phyloP scores from a whole-genome alignment of 2,329 filamentous ascomycete species.

The Chaetothyriales sp. region DNA sequence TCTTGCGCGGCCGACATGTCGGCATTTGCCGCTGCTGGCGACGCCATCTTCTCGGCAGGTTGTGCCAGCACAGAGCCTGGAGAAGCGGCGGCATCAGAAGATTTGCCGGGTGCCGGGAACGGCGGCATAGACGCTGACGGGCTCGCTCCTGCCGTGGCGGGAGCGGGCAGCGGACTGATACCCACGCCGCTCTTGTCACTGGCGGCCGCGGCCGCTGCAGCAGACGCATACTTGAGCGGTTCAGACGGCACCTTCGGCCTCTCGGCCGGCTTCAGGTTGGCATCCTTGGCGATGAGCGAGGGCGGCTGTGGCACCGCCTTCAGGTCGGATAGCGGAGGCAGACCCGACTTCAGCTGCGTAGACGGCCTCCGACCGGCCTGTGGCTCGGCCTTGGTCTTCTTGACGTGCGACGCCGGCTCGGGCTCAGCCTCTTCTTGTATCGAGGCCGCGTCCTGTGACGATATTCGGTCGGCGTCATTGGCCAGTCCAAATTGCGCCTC shows the following conservation, averaged over 20 bases:
- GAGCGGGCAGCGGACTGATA: constrained; percentile 84
- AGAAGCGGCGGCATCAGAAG: constrained; percentile 48
- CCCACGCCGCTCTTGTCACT: constrained; percentile 79
- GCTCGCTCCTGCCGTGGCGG: constrained; percentile 63
- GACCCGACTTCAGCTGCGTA: constrained; percentile 78
- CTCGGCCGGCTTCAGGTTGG: constrained; percentile 82
- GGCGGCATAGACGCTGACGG: constrained; percentile 34
- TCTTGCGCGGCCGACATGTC: constrained; percentile 29
- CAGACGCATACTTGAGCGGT: constrained; percentile 90
- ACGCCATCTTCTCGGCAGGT: constrained; percentile 30
- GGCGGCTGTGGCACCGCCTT: constrained; percentile 42
- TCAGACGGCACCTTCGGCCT: constrained; percentile 76
- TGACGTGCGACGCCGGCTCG: constrained; percentile 46
- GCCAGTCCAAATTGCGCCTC: constrained; percentile 75
- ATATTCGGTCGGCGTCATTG: constrained; percentile 69
- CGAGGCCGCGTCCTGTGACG: constrained; percentile 91
- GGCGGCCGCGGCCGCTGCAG: constrained; percentile 82
- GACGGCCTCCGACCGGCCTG: constrained; percentile 58
- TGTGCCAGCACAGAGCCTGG: constrained; percentile 38
- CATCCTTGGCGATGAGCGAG: constrained; percentile 35
- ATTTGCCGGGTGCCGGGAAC: constrained; percentile 36
- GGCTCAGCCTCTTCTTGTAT: constrained; percentile 62
- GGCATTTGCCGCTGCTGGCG: constrained; percentile 23
- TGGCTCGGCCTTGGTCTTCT: constrained; percentile 45
- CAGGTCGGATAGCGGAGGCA: constrained; percentile 73